Evolutionary conservation across 169 alveolate species (phyloP).

Genomic region (Amoebophrya sp.): DNA sequence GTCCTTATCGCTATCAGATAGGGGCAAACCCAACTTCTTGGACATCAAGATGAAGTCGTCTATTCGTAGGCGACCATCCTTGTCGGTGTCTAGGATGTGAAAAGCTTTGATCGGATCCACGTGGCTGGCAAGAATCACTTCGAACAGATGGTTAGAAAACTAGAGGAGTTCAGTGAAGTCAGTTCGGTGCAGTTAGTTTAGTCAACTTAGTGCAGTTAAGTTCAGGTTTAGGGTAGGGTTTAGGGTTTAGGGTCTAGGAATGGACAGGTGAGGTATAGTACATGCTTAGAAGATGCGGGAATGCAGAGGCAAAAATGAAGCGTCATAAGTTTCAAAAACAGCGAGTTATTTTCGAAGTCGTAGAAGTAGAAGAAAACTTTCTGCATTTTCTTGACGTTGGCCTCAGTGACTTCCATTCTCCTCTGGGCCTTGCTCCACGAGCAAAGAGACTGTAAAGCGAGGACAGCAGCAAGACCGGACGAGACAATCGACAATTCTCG

Average conservation of each 20-base stretch:
- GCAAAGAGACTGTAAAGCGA: not conserved
- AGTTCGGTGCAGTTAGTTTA: too few relatives aligned
- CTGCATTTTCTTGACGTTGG: not conserved
- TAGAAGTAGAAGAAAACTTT: constrained; percentile 13
- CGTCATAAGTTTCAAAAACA: not conserved
- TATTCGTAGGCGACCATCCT: not conserved
- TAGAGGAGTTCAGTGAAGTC: too few relatives aligned
- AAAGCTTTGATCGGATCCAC: not conserved
- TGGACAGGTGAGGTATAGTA: too few relatives aligned
- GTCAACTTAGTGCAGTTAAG: too few relatives aligned
- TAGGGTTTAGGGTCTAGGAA: too few relatives aligned
- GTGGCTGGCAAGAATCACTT: not conserved
- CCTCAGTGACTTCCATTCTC: not conserved
- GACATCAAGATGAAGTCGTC: constrained; percentile 11
- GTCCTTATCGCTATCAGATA: not conserved
- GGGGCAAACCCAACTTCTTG: not conserved
- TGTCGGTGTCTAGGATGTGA: not conserved
- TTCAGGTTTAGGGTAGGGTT: too few relatives aligned
- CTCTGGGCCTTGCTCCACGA: not conserved
- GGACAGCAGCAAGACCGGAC: not conserved
- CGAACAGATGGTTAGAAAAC: too few relatives aligned
- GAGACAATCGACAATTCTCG: not conserved
- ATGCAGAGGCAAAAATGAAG: too few relatives aligned
- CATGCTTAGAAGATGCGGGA: too few relatives aligned
- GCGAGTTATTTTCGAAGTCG: constrained; percentile 20